phyloP scores from a whole-genome alignment of 2,329 filamentous ascomycete genomes.

The Pezicula carpinea region DNA sequence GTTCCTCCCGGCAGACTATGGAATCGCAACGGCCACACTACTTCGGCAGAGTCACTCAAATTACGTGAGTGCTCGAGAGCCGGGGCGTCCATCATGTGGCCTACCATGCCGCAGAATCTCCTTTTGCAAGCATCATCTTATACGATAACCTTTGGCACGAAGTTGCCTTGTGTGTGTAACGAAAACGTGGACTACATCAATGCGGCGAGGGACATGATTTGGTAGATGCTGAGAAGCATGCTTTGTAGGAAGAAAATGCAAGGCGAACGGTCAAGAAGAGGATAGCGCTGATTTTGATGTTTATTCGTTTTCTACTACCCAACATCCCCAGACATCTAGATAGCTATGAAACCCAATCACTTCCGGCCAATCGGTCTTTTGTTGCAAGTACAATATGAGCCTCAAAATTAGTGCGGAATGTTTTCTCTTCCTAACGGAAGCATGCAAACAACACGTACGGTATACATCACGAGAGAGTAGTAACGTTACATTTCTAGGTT shows the following conservation, averaged over 20 bases:
- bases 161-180: conserved; percentile 1
- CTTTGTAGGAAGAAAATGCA: conserved; percentile 11
- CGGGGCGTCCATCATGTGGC: conserved; percentile 8
- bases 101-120: conserved; percentile 11
- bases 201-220: conserved; percentile 9
- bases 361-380: background rate
- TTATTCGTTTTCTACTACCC: conserved; percentile 11
- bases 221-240: conserved; percentile 1
- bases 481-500: too few species aligned
- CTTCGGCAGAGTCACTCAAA: too few species aligned
- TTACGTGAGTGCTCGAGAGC: too few species aligned
- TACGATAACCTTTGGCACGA: conserved; percentile 22
- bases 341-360: conserved; percentile 14
- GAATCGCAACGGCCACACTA: background rate
- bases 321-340: conserved; percentile 12
- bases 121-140: conserved; percentile 18
- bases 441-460: too few species aligned
- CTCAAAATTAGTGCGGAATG: too few species aligned
- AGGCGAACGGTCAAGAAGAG: conserved; percentile 14
- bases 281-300: conserved; percentile 9
- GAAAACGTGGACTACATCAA: conserved; percentile 20
- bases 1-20: background rate
- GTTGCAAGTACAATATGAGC: too few species aligned
- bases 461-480: too few species aligned
- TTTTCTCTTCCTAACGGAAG: too few species aligned